Conservation (phyloP, 78 protist genomes). For the Speleostelium caveatum region DNA sequence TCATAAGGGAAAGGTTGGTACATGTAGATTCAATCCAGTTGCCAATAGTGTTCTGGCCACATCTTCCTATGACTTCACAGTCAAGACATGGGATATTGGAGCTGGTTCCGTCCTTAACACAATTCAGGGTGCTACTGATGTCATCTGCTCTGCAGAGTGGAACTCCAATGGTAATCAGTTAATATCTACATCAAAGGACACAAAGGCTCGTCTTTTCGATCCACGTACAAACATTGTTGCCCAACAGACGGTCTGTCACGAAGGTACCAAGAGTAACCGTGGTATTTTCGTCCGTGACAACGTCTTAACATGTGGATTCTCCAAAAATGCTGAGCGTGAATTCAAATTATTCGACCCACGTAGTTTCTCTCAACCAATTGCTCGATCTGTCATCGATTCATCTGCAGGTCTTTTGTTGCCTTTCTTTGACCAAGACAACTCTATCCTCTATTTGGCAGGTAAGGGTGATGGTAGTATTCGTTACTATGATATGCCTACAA, state of each 20-base stretch:
- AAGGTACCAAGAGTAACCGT: constrained; percentile 94
- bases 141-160: constrained; percentile 90
- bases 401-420: constrained; percentile 94
- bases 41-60: constrained; percentile 95
- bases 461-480: constrained; percentile 98
- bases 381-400: constrained; percentile 79
- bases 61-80: constrained; percentile 88
- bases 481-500: constrained; percentile 91
- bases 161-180: constrained; percentile 92
- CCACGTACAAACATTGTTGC: constrained; percentile 80
- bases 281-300: constrained; percentile 80
- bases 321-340: constrained; percentile 92
- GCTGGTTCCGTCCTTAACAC: constrained; percentile 72
- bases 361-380: constrained; percentile 75
- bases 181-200: constrained; percentile 94
- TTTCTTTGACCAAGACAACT: constrained; percentile 94
- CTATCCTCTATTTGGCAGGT: constrained; percentile 94
- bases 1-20: constrained; percentile 94
- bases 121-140: constrained; percentile 78
- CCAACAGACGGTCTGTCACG: constrained; percentile 84
- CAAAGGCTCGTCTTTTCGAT: constrained; percentile 94
- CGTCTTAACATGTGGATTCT: constrained; percentile 94
- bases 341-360: constrained; percentile 85
- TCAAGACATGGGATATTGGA: constrained; percentile 95
- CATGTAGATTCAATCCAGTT: constrained; percentile 90